Conservation (phyloP, 2,329 filamentous ascomycete genomes). For the Fusarium palustre region DNA sequence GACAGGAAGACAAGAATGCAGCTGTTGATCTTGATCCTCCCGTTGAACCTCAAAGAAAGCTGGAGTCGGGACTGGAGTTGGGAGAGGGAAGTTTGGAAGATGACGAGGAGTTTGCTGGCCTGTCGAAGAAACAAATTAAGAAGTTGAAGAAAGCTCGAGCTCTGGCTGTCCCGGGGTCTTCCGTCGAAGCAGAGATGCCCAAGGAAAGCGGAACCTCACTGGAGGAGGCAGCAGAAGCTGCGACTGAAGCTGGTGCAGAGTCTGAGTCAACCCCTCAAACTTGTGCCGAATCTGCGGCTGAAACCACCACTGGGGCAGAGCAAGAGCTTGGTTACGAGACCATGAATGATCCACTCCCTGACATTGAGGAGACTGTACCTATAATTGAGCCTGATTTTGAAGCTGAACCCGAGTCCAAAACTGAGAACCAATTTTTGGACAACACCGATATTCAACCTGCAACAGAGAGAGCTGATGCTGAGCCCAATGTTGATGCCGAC, state of each 20-base stretch:
- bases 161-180: conserved; percentile 35
- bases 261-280: conserved; percentile 26
- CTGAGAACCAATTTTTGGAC: conserved; percentile 42
- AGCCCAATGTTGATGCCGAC: conserved; percentile 32
- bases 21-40: conserved; percentile 30
- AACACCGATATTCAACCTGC: conserved; percentile 26
- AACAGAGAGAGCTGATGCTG: conserved; percentile 29
- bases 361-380: conserved; percentile 44
- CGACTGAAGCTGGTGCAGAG: conserved; percentile 38
- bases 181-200: conserved; percentile 30
- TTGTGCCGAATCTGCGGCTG: conserved; percentile 23
- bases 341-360: conserved; percentile 39
- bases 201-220: conserved; percentile 31
- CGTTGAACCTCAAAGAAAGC: conserved; percentile 35
- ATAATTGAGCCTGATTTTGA: conserved; percentile 47
- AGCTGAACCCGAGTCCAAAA: conserved; percentile 47
- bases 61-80: conserved; percentile 33
- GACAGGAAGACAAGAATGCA: conserved; percentile 34
- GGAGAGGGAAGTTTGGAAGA: conserved; percentile 37
- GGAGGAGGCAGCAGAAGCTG: conserved; percentile 31
- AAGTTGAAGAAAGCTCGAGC: conserved; percentile 43
- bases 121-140: conserved; percentile 47
- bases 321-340: conserved; percentile 32
- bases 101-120: conserved; percentile 42
- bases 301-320: conserved; percentile 23